Conservation (phyloP, 768 basidiomycete genomes). For the Lactarius deliciosus region DNA sequence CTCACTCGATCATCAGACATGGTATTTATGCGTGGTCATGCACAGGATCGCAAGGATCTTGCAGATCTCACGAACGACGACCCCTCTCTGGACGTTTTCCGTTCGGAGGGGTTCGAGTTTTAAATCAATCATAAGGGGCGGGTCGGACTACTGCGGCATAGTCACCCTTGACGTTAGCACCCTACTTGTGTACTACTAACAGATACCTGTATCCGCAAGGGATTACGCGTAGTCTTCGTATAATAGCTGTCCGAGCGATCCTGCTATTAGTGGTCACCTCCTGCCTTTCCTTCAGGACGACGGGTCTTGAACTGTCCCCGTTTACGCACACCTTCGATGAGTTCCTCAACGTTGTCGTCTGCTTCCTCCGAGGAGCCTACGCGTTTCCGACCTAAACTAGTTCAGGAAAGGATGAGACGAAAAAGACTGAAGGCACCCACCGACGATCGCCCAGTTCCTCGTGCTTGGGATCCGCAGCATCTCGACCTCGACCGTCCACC, state of each 20-base stretch:
- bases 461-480: slow-evolving; percentile 88
- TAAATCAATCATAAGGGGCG: slow-evolving; percentile 34
- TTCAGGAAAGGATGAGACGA: not conserved
- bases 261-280: slow-evolving; percentile 36
- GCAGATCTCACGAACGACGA: slow-evolving; percentile 71
- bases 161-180: not conserved
- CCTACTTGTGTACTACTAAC: slow-evolving; percentile 1
- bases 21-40: slow-evolving; percentile 10
- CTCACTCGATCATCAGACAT: not conserved
- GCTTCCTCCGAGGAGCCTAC: slow-evolving; percentile 37
- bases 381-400: slow-evolving; percentile 37
- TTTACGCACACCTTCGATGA: slow-evolving; percentile 54
- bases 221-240: not conserved
- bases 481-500: slow-evolving; percentile 88
- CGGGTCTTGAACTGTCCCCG: slow-evolving; percentile 74
- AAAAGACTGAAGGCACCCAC: slow-evolving; percentile 40
- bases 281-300: slow-evolving; percentile 67
- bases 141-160: not conserved
- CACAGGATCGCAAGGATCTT: slow-evolving; percentile 76
- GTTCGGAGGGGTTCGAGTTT: slow-evolving; percentile 88
- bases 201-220: slow-evolving; percentile 15
- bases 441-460: slow-evolving; percentile 88
- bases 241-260: not conserved
- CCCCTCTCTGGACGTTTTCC: slow-evolving; percentile 68
- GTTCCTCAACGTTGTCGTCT: slow-evolving; percentile 46